Evolutionary conservation across 1,139 yeast species (phyloP), one percentile per base, ranked within the genome.

Genomic region (Blastobotrys ciferrii): DNA sequence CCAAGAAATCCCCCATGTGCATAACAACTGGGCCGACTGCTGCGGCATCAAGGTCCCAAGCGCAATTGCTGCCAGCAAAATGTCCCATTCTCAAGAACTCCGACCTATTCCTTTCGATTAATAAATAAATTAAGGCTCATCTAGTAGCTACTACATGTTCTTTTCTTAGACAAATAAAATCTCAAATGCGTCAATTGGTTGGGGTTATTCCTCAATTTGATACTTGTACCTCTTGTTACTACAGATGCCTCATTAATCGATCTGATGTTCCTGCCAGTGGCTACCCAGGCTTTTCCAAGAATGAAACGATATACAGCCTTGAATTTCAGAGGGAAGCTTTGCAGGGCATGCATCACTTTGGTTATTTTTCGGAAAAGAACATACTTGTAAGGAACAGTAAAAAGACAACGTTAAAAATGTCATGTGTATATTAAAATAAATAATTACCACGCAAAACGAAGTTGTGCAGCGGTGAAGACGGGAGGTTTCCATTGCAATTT

Each of bases 1-100:
- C 2, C 68, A 66, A 7, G 71, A 64, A 2, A 69, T 64, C 4
- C 71, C 58, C 12, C 74, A 72, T 53, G 60, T 63, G 17, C 78
- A 74, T 52, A 65, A 79, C 53, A 82, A 91, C 2, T 92, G 96
- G 96, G 98, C 96, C 1, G 98, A 92, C 64, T 94, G 98, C 63
- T 92, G 99, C 71, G 99, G 99, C 6, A 94, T 92, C 47, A 87
- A 87, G 61, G 79, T 92, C 2, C 99, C 99, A 0, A 88, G 97
- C 68, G 97, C 97, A 0, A 79, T 89, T 49, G 98, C 96, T 0
- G 98, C 97, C 0, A 58, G 57, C 28, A 58, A 60, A 38, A 58
- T 56, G 54, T 55, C 53, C 42, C 52, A 54, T 31, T 43, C 56
- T 2, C 52, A 57, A 20, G 53, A 53, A 39, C 59, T 62, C 11